Evolutionary conservation across 192 early-diverging fungal species (phyloP).

Genomic region (Rhizophlyctis rosea): DNA sequence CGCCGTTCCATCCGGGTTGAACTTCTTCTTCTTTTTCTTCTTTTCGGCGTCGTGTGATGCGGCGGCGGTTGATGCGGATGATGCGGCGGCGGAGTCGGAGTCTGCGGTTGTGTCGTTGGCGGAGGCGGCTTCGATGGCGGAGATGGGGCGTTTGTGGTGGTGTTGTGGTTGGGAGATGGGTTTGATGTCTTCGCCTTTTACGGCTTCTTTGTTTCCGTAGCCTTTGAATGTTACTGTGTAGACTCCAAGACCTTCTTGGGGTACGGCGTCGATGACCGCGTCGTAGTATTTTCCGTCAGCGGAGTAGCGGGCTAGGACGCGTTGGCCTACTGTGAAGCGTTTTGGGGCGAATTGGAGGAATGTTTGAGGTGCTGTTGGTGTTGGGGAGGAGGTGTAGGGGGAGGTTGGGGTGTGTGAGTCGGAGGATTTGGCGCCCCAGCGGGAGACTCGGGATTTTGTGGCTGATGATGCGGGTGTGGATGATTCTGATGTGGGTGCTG

Average conservation of each 20-base stretch:
- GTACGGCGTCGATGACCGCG: conserved; percentile 57
- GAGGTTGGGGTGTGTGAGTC: neutral
- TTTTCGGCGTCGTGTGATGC: conserved; percentile 28
- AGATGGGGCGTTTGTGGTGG: neutral
- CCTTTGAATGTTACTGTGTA: conserved; percentile 17
- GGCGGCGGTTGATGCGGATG: conserved; percentile 29
- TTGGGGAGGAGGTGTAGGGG: neutral
- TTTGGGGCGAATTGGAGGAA: too few species aligned
- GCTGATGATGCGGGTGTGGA: too few species aligned
- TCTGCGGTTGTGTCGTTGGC: conserved; percentile 31
- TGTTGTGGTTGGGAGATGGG: conserved; percentile 3
- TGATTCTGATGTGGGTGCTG: too few species aligned
- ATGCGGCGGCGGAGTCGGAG: conserved; percentile 35
- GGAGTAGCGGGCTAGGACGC: conserved; percentile 61
- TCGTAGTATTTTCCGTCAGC: conserved; percentile 68
- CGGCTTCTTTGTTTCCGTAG: conserved; percentile 16
- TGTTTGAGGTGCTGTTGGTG: conserved; percentile 20
- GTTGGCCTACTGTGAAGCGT: conserved; percentile 39
- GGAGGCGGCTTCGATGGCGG: conserved; percentile 56
- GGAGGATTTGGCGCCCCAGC: too few species aligned
- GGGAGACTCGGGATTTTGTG: too few species aligned
- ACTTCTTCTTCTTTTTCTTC: conserved; percentile 54
- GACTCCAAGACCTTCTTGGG: conserved; percentile 34
- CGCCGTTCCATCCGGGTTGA: conserved; percentile 32
- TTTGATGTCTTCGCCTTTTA: conserved; percentile 11